These are phyloP conservation scores for Jimgerdemannia lactiflua DNA, from an alignment of 192 early-diverging fungal genomes.

Conservation along the genomic window DNA sequence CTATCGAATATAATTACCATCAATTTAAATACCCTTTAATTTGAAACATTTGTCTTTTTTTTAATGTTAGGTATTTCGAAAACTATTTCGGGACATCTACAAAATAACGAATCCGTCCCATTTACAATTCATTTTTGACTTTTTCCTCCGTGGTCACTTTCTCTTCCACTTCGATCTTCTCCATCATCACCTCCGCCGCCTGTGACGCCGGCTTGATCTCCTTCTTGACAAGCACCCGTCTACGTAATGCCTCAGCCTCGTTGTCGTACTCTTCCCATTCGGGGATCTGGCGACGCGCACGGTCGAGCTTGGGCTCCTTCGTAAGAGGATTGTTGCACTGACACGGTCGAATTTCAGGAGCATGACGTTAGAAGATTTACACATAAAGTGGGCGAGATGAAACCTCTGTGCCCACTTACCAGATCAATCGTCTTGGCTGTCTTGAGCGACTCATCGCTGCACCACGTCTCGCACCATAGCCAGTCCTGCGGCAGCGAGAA, in stretches of 20 bases:
- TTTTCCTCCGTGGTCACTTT: too few species aligned
- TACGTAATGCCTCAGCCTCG: slow-evolving; percentile 44
- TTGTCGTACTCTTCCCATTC: slow-evolving; percentile 90
- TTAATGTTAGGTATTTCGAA: too few species aligned
- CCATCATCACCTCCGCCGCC: slow-evolving; percentile 6
- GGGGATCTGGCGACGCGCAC: slow-evolving; percentile 87
- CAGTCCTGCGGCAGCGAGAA: slow-evolving; percentile 94
- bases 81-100: too few species aligned
- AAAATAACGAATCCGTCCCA: too few species aligned
- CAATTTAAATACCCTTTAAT: too few species aligned
- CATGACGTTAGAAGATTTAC: background rate
- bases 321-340: slow-evolving; percentile 99
- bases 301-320: slow-evolving; percentile 96
- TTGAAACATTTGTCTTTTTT: too few species aligned
- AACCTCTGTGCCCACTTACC: slow-evolving; percentile 40
- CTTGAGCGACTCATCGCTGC: slow-evolving; percentile 78
- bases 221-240: slow-evolving; percentile 26
- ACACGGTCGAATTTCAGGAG: background rate
- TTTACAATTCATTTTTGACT: too few species aligned
- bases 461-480: slow-evolving; percentile 99
- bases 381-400: background rate
- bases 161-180: background rate
- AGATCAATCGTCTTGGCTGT: slow-evolving; percentile 96
- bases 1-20: too few species aligned
- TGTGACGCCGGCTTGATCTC: slow-evolving; percentile 14